Evolutionary conservation across 2,329 filamentous ascomycete species (phyloP).

Genomic region (Phialemoniopsis sp.): DNA sequence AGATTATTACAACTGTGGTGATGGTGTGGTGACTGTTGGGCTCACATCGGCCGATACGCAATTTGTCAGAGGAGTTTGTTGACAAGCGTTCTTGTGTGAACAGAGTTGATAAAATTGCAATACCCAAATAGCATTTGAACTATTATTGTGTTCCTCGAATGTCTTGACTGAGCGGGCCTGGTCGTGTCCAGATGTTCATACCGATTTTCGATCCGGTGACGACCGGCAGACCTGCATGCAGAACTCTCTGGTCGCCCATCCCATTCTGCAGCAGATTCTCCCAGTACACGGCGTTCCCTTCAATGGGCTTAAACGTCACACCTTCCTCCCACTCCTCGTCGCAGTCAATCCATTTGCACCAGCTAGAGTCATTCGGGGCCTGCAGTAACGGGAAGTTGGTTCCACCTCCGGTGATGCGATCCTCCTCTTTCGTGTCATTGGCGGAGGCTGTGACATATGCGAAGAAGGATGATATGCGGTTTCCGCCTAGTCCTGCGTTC

Average conservation of each 20-base stretch:
- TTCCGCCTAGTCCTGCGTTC: constrained; percentile 34
- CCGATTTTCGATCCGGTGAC: constrained; percentile 41
- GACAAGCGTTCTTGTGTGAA: too few species aligned
- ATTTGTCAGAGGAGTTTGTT: constrained; percentile 24
- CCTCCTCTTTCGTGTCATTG: background rate
- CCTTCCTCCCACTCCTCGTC: constrained; percentile 41
- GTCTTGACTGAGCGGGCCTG: constrained; percentile 29
- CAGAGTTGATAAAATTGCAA: too few species aligned
- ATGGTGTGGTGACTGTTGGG: constrained; percentile 26
- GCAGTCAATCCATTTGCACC: constrained; percentile 43
- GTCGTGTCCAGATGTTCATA: constrained; percentile 48
- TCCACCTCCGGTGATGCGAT: constrained; percentile 29
- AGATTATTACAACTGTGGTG: constrained; percentile 30
- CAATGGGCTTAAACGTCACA: constrained; percentile 41
- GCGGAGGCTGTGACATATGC: constrained; percentile 31
- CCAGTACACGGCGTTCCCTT: constrained; percentile 45
- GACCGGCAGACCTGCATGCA: constrained; percentile 43
- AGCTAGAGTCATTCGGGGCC: constrained; percentile 27
- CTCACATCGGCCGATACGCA: constrained; percentile 20
- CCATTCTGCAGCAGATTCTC: constrained; percentile 33
- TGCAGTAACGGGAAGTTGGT: constrained; percentile 43
- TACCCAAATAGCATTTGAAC: too few species aligned
- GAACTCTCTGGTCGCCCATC: constrained; percentile 33
- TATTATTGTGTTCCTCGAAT: constrained; percentile 17
- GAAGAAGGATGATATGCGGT: constrained; percentile 42